These are phyloP conservation scores for Paradendryphiella salina DNA, from an alignment of 2,329 filamentous ascomycete genomes.

Conservation along the genomic window DNA sequence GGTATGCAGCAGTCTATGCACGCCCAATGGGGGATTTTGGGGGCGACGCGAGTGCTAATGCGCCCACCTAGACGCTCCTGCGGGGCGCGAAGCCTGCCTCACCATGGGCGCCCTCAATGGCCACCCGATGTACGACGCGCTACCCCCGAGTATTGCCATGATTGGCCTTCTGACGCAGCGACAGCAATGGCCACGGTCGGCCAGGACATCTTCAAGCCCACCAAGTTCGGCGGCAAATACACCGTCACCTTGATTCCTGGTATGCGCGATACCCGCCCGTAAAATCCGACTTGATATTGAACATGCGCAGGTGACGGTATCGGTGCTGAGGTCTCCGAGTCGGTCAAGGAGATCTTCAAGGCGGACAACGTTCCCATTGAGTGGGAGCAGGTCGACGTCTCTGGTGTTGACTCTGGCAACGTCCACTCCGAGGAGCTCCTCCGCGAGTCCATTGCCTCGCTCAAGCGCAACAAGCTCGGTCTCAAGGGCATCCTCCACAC, in stretches of 20 bases:
- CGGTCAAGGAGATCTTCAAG: conserved; percentile 99
- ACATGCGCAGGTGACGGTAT: conserved; percentile 76
- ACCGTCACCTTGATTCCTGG: conserved; percentile 97
- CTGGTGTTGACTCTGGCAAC: conserved; percentile 80
- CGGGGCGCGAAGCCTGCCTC: conserved; percentile 56
- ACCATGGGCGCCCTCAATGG: conserved; percentile 56
- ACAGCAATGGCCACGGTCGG: conserved; percentile 66
- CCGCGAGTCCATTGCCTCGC: conserved; percentile 89
- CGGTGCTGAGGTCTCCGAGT: conserved; percentile 95
- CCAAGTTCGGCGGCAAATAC: conserved; percentile 99
- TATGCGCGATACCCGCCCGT: conserved; percentile 47
- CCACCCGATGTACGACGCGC: conserved; percentile 57
- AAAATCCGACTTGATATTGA: conserved; percentile 24
- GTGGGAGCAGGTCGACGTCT: conserved; percentile 98
- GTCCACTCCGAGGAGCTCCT: conserved; percentile 94
- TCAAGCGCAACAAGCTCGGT: conserved; percentile 98
- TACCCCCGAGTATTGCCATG: neutral
- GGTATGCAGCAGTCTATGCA: conserved; percentile 44
- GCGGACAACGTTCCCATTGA: conserved; percentile 98
- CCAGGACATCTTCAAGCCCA: conserved; percentile 97
- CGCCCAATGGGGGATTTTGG: conserved; percentile 31
- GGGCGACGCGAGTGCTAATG: conserved; percentile 27
- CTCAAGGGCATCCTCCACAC: conserved; percentile 99
- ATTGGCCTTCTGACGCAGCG: conserved; percentile 20
- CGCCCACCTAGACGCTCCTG: conserved; percentile 56